phyloP scores from a whole-genome alignment of 2,329 filamentous ascomycete species.

The Curvularia sp. region DNA sequence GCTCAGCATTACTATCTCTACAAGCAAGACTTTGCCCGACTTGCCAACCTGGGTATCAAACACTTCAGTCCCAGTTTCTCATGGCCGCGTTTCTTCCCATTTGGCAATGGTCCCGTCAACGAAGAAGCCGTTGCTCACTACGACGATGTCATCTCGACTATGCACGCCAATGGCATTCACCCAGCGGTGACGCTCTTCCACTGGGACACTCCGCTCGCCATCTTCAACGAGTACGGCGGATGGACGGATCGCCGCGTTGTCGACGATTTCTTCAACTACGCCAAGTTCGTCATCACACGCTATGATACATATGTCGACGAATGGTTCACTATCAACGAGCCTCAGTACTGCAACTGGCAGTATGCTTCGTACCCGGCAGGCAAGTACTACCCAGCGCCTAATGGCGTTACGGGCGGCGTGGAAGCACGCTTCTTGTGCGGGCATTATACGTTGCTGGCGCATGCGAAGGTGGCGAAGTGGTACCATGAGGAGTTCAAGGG shows the following conservation, averaged over 20 bases:
- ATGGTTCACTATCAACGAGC: slow-evolving; percentile 54
- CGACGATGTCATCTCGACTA: slow-evolving; percentile 49
- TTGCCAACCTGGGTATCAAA: slow-evolving; percentile 41
- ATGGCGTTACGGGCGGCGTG: slow-evolving; percentile 51
- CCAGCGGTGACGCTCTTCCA: slow-evolving; percentile 52
- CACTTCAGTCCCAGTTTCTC: slow-evolving; percentile 48
- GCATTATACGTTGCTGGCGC: slow-evolving; percentile 54
- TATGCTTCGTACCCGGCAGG: slow-evolving; percentile 55
- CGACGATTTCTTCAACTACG: slow-evolving; percentile 54
- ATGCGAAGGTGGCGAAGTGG: slow-evolving; percentile 55
- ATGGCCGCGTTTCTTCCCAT: slow-evolving; percentile 52
- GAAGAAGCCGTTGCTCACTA: slow-evolving; percentile 48
- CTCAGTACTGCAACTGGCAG: slow-evolving; percentile 59
- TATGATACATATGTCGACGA: slow-evolving; percentile 52
- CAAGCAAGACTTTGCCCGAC: slow-evolving; percentile 53
- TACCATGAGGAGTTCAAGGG: slow-evolving; percentile 56
- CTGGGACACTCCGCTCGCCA: slow-evolving; percentile 53
- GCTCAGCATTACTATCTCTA: slow-evolving; percentile 54
- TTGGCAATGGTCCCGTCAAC: slow-evolving; percentile 49
- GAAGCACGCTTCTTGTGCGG: slow-evolving; percentile 54
- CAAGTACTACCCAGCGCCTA: slow-evolving; percentile 55
- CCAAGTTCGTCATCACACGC: slow-evolving; percentile 52
- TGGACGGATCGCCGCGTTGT: slow-evolving; percentile 51
- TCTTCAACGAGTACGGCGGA: slow-evolving; percentile 53
- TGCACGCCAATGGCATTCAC: slow-evolving; percentile 47